Conservation (phyloP, 129 eudicot species). For the Centella asiatica region DNA sequence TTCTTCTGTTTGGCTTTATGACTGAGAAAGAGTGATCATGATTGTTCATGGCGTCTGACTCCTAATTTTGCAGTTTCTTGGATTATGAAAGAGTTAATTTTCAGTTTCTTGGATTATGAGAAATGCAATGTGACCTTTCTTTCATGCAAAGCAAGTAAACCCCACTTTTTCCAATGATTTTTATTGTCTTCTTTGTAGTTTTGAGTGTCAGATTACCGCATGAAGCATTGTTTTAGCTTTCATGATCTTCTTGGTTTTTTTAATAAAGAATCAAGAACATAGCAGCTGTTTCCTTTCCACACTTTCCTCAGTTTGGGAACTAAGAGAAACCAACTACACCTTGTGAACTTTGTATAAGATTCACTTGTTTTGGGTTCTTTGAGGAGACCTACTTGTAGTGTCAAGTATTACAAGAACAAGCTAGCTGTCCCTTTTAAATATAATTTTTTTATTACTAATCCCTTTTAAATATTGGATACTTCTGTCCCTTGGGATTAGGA, state of each 20-base stretch:
- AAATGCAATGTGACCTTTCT: constrained; percentile 27
- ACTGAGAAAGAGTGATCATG: constrained; percentile 27
- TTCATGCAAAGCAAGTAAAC: constrained; percentile 42
- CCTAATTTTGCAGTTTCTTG: constrained; percentile 55
- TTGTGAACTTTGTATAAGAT: constrained; percentile 20
- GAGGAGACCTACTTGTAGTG: constrained; percentile 31
- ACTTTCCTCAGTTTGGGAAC: constrained; percentile 27
- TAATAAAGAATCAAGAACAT: constrained; percentile 13
- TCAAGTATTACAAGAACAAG: neutral
- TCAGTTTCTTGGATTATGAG: constrained; percentile 23
- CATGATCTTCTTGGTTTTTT: constrained; percentile 20
- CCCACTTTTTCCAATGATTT: constrained; percentile 29
- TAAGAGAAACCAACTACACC: constrained; percentile 44
- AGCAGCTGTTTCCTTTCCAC: constrained; percentile 6
- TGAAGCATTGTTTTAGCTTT: constrained; percentile 25
- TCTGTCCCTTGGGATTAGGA: constrained; percentile 1
- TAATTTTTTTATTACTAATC: too few relatives aligned
- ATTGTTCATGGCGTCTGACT: constrained; percentile 25
- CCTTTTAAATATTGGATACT: neutral
- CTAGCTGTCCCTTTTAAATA: neutral
- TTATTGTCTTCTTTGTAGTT: constrained; percentile 11
- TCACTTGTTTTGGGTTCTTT: constrained; percentile 35
- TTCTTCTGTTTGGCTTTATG: constrained; percentile 1
- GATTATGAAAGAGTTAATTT: too few relatives aligned
- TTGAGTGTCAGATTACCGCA: constrained; percentile 35